A percentile compares a stretch with the other conserved stretches of the same genome.
phyloP scores from a whole-genome alignment of 2,329 filamentous ascomycete species.

The Neophaeococcomyces mojaviensis region DNA sequence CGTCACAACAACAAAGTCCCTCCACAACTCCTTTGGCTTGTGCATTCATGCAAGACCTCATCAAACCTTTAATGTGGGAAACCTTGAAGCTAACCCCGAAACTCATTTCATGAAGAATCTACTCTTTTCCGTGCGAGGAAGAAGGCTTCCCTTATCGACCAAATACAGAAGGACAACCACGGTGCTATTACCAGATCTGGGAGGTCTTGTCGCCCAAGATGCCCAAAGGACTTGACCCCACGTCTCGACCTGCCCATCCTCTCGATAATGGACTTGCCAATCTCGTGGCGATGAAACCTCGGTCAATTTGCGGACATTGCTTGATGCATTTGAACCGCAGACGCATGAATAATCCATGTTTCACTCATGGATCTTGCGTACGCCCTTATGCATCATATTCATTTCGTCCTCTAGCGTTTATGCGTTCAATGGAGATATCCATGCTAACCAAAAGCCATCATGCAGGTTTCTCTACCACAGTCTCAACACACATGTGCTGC shows the following conservation, averaged over 20 bases:
- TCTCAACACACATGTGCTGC: constrained; percentile 55
- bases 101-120: no score
- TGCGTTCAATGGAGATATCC: neutral
- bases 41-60: constrained; percentile 6
- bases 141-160: neutral
- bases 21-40: constrained; percentile 15
- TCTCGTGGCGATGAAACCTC: neutral
- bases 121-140: neutral
- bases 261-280: neutral
- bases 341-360: no score
- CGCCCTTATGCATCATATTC: neutral
- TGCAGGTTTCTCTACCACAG: constrained; percentile 38
- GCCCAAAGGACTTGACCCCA: neutral
- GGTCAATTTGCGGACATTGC: neutral
- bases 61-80: constrained; percentile 3
- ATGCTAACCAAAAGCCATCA: neutral
- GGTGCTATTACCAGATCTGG: constrained; percentile 3
- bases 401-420: neutral
- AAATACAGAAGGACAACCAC: constrained; percentile 5
- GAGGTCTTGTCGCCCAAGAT: neutral
- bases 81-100: no score
- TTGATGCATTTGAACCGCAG: no score
- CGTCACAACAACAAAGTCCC: constrained; percentile 13
- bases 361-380: neutral
- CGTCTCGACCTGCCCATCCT: neutral